Evolutionary conservation across 2,329 filamentous ascomycete genomes (phyloP).

Genomic region (Talaromyces rugulosus): DNA sequence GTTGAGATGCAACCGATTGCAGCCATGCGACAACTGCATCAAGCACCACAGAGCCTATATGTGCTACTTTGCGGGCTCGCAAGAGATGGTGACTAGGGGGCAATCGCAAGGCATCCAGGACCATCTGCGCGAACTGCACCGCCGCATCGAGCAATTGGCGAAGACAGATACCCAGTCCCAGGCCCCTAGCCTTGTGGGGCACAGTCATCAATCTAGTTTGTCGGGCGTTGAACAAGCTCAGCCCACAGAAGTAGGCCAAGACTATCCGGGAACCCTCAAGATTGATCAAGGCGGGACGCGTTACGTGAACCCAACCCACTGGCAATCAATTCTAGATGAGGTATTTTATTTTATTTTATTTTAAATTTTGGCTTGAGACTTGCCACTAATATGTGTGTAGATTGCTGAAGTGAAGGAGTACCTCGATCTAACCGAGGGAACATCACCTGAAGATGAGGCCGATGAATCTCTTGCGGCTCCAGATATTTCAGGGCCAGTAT

Average conservation of each 20-base stretch:
- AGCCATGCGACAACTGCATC: constrained; percentile 3
- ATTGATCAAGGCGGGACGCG: constrained; percentile 1
- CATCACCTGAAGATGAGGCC: background rate
- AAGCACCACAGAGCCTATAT: constrained; percentile 7
- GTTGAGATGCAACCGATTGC: background rate
- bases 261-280: background rate
- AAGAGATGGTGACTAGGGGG: constrained; percentile 5
- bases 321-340: constrained; percentile 4
- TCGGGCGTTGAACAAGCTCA: background rate
- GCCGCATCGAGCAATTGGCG: constrained; percentile 7
- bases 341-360: background rate
- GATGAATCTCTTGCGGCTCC: background rate
- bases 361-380: background rate
- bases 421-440: background rate
- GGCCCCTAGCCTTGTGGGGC: background rate
- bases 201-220: background rate
- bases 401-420: constrained; percentile 3
- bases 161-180: background rate
- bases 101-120: constrained; percentile 16
- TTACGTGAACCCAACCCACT: constrained; percentile 1
- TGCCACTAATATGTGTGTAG: background rate
- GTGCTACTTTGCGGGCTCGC: constrained; percentile 15
- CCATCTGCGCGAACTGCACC: constrained; percentile 14
- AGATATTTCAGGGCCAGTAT: constrained; percentile 1
- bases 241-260: background rate